Base-by-base conservation (phyloP, 805 yeast species). In the Candida adriatica region DNA sequence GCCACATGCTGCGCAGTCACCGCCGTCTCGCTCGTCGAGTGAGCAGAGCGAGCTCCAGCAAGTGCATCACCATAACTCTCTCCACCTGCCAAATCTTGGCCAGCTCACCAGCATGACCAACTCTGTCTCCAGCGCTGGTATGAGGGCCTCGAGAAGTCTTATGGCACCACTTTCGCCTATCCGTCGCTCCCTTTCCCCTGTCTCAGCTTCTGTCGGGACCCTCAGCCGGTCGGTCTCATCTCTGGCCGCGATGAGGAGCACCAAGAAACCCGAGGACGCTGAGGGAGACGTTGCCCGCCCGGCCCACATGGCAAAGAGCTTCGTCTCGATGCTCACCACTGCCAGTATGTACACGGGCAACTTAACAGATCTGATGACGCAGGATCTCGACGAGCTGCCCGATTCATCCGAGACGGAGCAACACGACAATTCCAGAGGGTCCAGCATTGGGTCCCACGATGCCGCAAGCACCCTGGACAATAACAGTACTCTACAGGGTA, bases 241-340 rank as follows among this genome's bases (percentile, higher is more conserved):
- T 3, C 20, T 35, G 14, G 16, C 35, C 6, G 11, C 26, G 22
- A 16, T 24, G 27, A 15, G 13, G 29, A 14, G 20, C 13, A 15
- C 9, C 21, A 18, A 27, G 27, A 6, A 16, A 8, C 18, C 8
- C 5, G 36, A 30, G 13, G 38, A 36, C 20, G 10, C 18, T 3
- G 59, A 43, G 1, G 49, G 37, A 9, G 60, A 58, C 32, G 51
- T 57, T 13, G 65, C 61, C 2, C 49, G 47, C 17, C 59, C 65
- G 2, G 59, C 61, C 10, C 65, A 62, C 26, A 65, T 68, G 53
- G 69, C 75, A 13, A 64, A 63, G 42, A 69, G 75, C 26, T 64
- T 75, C 42, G 75, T 71, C 3, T 69, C 73, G 0, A 47, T 73
- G 31, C 56, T 75, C 34, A 72, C 81, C 0, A 67, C 79, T 0